Evolutionary conservation across 257 asterid species (phyloP).

Genomic region (Eustoma russellianum): DNA sequence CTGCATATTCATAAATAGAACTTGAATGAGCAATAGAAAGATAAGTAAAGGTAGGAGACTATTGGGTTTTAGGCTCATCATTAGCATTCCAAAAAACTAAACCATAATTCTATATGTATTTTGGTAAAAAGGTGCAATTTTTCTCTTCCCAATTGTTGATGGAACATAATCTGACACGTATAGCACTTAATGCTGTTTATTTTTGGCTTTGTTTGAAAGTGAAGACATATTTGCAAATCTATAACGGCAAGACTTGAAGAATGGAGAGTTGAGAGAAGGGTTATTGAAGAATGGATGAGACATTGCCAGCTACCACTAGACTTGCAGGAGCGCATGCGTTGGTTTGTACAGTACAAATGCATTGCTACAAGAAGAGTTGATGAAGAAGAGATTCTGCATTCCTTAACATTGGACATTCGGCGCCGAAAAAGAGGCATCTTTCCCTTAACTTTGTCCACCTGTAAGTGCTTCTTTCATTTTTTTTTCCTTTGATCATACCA

Average conservation of each 20-base stretch:
- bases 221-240: constrained; percentile 79
- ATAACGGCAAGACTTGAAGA: constrained; percentile 83
- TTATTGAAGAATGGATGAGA: constrained; percentile 93
- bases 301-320: constrained; percentile 79
- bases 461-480: constrained; percentile 32
- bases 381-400: constrained; percentile 60
- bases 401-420: constrained; percentile 64
- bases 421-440: constrained; percentile 82
- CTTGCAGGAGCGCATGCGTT: constrained; percentile 69
- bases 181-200: neutral
- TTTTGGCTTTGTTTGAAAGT: constrained; percentile 10
- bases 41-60: no score
- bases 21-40: no score
- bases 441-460: constrained; percentile 75
- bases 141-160: no score
- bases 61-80: no score
- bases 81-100: no score
- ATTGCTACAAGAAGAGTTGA: constrained; percentile 80
- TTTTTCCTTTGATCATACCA: neutral
- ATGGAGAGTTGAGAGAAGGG: constrained; percentile 76
- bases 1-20: no score
- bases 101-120: no score
- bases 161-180: neutral
- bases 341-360: constrained; percentile 81
- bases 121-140: no score